Conservation (phyloP, 192 early-diverging fungal species). For the Allomyces macrogynus region DNA sequence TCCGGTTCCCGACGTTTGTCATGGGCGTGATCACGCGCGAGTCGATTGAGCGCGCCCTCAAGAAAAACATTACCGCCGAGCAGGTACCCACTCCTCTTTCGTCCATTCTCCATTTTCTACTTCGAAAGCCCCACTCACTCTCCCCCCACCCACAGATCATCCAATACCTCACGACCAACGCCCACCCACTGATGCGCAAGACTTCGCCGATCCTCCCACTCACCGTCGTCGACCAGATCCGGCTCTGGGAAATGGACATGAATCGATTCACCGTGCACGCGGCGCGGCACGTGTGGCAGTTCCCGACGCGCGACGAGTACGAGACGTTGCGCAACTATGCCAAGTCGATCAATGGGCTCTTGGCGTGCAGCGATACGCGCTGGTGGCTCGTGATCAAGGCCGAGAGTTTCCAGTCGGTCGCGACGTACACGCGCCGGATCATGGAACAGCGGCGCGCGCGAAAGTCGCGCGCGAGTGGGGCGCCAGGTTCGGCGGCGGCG, state of each 20-base stretch:
- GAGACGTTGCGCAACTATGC: too few species aligned
- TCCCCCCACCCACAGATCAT: conserved; percentile 39
- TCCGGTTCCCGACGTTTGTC: conserved; percentile 82
- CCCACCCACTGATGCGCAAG: conserved; percentile 85
- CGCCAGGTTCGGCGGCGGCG: too few species aligned
- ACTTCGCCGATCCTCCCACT: conserved; percentile 54
- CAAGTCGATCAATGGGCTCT: too few species aligned
- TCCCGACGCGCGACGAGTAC: too few species aligned
- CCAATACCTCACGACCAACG: conserved; percentile 63
- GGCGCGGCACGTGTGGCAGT: background rate
- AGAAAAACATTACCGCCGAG: conserved; percentile 77
- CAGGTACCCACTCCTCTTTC: conserved; percentile 36
- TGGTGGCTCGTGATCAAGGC: background rate
- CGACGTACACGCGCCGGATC: background rate
- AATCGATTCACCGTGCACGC: conserved; percentile 35
- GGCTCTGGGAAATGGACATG: conserved; percentile 88
- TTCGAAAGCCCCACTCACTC: background rate
- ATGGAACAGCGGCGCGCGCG: too few species aligned
- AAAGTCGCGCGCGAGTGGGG: too few species aligned
- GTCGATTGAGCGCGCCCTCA: conserved; percentile 57
- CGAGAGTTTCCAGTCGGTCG: background rate
- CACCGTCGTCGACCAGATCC: conserved; percentile 85
- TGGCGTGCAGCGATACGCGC: too few species aligned
- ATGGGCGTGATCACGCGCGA: conserved; percentile 70
- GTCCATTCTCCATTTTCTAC: too few species aligned